Evolutionary conservation across 306 rosid species (phyloP).

Genomic region (Casuarina cunninghamiana): DNA sequence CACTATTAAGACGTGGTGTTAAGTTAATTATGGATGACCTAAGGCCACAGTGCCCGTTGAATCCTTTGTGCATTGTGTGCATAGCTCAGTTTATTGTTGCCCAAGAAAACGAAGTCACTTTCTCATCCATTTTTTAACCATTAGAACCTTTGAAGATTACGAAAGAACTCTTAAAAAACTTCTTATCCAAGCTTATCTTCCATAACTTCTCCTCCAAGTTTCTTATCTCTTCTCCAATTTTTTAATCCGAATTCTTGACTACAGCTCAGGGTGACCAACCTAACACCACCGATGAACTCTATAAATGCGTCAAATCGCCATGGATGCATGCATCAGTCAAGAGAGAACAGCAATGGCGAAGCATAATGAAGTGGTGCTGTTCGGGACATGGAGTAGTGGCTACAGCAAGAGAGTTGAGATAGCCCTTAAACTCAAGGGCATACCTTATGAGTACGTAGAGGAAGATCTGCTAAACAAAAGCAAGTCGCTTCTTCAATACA

Average conservation of each 20-base stretch:
- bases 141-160: neutral
- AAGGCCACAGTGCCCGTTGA: neutral
- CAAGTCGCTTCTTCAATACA: conserved; percentile 32
- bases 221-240: neutral
- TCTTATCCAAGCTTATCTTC: too few relatives aligned
- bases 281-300: neutral
- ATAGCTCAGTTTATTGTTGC: neutral
- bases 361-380: conserved; percentile 33
- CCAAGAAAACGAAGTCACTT: neutral
- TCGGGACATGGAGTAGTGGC: conserved; percentile 32
- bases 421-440: conserved; percentile 48
- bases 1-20: neutral
- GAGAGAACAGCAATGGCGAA: conserved; percentile 27
- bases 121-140: neutral
- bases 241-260: neutral
- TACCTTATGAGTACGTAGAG: conserved; percentile 38
- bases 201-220: neutral
- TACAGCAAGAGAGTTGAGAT: conserved; percentile 29
- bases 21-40: neutral
- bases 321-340: neutral
- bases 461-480: conserved; percentile 45
- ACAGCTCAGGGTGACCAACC: neutral
- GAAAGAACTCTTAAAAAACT: neutral
- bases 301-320: neutral
- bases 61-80: too few relatives aligned